Percentiles rank a stretch among this genome's conserved stretches.
These are phyloP conservation scores for Cyamopsis tetragonoloba DNA, from an alignment of 306 rosid genomes.

Conservation along the genomic window DNA sequence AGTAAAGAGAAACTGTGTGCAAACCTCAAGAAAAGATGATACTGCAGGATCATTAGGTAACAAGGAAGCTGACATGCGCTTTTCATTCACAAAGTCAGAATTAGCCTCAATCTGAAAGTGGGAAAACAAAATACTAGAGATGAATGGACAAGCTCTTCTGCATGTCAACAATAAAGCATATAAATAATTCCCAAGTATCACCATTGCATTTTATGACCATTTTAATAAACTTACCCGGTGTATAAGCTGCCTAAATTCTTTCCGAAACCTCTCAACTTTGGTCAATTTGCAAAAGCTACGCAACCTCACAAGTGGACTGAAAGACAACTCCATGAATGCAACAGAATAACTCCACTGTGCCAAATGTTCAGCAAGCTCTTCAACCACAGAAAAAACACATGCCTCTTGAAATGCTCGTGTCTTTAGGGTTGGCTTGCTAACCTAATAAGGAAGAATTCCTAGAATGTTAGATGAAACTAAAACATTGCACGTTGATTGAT, in stretches of 20 bases:
- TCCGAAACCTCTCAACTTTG: constrained; percentile 83
- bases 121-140: constrained; percentile 33
- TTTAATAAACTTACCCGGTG: constrained; percentile 53
- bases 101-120: constrained; percentile 64
- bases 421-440: constrained; percentile 79
- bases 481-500: constrained; percentile 4
- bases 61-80: constrained; percentile 61
- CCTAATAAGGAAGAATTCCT: constrained; percentile 44
- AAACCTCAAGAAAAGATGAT: constrained; percentile 73
- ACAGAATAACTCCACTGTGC: constrained; percentile 90
- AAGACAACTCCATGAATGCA: constrained; percentile 80
- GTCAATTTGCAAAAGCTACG: constrained; percentile 78
- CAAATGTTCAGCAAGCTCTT: constrained; percentile 88
- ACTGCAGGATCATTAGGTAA: constrained; percentile 67
- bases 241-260: constrained; percentile 67
- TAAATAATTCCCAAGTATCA: constrained; percentile 3
- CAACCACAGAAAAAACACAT: constrained; percentile 79
- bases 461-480: constrained; percentile 7
- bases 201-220: constrained; percentile 4
- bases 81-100: constrained; percentile 61
- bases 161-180: constrained; percentile 6
- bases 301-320: constrained; percentile 72
- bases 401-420: constrained; percentile 97
- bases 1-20: not conserved
- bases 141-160: constrained; percentile 1